Evolutionary conservation across 805 yeast species (phyloP), one percentile per base, ranked within the genome.

Genomic region (Yamadazyma scolyti): DNA sequence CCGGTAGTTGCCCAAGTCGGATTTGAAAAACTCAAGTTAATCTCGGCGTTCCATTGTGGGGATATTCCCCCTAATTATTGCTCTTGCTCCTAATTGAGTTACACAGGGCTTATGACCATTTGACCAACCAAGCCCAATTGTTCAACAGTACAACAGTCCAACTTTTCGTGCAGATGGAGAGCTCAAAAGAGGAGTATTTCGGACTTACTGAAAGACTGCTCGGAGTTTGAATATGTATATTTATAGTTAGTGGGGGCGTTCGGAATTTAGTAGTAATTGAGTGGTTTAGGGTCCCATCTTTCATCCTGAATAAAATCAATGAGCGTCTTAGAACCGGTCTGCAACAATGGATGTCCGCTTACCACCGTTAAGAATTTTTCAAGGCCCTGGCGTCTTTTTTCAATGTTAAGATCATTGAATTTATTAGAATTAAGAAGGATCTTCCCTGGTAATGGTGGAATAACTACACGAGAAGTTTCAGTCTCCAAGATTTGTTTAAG

Each of bases 401-500:
- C 95, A 34, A 93, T 88, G 36, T 82, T 79, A 25, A 83, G 79
- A 37, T 85, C 93, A 37, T 78, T 77, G 56, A 89, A 89, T 40
- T 90, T 71, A 54, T 82, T 82, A 25, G 65, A 60, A 37, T 73
- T 76, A 16, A 72, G 64, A 30, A 79, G 56, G 22, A 84, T 81
- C 54, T 90, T 93, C n/a, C 95, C 96, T 0, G 98, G 98, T 27
- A 90, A 67, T 26, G 77, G 73, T 2, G 97, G 97, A 17, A 93
- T 79, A 20, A 83, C 72, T 11, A 93, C 96, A 27, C 86, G 66
- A 3, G 86, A 71, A 22, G 83, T 68, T 51, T 90, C 97, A 32
- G 74, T 71, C 44, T 83, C 85, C 25, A 90, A 60, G 20, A 83
- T 72, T 35, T 75, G 79, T 39, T 85, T 71, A 50, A 90, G 85